Evolutionary conservation across 1,139 yeast genomes (phyloP), one percentile per base, ranked within the genome.

Genomic region (Debaryomyces sp.): DNA sequence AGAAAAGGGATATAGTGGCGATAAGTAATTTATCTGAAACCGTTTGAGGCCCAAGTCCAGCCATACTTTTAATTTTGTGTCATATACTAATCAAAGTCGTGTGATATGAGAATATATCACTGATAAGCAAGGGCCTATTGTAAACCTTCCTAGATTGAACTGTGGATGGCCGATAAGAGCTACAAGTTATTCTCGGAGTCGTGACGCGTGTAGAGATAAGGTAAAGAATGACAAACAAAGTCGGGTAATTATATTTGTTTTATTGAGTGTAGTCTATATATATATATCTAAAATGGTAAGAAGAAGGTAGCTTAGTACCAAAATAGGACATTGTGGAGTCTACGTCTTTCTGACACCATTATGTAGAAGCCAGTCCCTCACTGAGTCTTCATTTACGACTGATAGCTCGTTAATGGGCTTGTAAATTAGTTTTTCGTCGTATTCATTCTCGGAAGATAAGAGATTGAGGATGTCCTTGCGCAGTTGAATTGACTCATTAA

Each of bases 401-500:
- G 47, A 47, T 8, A 51, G 37, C 27, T 59, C 62, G 38, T 57
- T 59, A 3, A 68, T 50, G 5, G 71, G 71, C 47, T 64, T 60
- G 35, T 61, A 56, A 5, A 68, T 60, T 23, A 63, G 47, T 34
- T 56, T 61, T 7, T 47, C 50, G 4, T 57, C 55, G 48, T 59
- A 67, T 15, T 55, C 57, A 6, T 55, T 51, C 41, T 61, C 65
- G 6, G 51, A 46, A n/a, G 34, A 46, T 12, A 67, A 50, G 8
- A 54, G 43, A 8, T 77, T 77, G 6, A 75, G 78, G 45, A 82
- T 54, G 48, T 70, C 52, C 51, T 72, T 69, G 53, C 80, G 76
- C 39, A 67, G 68, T 15, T 81, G 76, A 47, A 80, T 73, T 15
- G 75, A 67, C 50, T 82, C 81, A 59, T 80, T 86, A 10, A 87